Evolutionary conservation across 257 asterid species (phyloP).

Genomic region (Forsythia suspensa): DNA sequence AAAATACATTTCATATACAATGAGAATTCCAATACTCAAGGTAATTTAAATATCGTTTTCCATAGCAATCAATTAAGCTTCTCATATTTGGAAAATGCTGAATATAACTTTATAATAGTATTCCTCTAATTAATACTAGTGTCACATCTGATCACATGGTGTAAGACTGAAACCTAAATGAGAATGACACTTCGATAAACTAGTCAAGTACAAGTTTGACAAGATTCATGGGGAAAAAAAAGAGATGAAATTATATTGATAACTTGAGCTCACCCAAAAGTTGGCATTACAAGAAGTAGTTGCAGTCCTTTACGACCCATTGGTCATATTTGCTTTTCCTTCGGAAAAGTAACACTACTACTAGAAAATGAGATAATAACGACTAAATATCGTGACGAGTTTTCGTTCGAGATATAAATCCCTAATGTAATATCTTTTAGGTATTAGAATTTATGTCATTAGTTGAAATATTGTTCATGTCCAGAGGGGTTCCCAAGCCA

Average conservation of each 20-base stretch:
- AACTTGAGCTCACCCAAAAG: neutral
- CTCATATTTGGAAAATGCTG: neutral
- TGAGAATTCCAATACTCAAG: neutral
- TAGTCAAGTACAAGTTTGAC: neutral
- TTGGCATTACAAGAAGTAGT: neutral
- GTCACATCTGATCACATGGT: neutral
- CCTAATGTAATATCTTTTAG: neutral
- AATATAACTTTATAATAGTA: too few relatives aligned
- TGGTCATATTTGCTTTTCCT: neutral
- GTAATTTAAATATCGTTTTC: neutral
- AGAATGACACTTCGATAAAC: neutral
- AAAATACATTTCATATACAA: too few relatives aligned
- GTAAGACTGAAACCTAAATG: neutral
- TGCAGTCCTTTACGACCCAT: neutral
- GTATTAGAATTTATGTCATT: neutral
- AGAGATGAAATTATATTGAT: too few relatives aligned
- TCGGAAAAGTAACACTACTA: neutral
- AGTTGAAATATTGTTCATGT: conserved; percentile 14
- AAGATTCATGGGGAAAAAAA: neutral
- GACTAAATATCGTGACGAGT: neutral
- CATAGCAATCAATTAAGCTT: neutral
- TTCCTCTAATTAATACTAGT: too few relatives aligned
- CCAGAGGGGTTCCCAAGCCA: conserved; percentile 35
- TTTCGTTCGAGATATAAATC: neutral
- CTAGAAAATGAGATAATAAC: neutral